Base-by-base conservation (phyloP, 1,284 basidiomycete species). In the Omphalotus olearius region DNA sequence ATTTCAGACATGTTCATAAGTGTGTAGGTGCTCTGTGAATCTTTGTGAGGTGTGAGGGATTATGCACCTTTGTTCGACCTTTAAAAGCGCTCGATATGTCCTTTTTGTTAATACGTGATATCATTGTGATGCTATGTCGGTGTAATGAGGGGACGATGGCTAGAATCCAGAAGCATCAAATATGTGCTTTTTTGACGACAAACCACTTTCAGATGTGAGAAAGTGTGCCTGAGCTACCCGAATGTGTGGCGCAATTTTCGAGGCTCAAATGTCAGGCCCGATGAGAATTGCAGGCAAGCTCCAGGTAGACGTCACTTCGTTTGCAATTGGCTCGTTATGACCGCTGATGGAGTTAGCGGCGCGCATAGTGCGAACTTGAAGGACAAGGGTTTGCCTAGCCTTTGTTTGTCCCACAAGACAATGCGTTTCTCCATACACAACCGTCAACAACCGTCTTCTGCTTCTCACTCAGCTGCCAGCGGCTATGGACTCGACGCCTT, bases 401-500 rank as follows among this genome's bases (percentile, higher is more conserved):
- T 13, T 9, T 33, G 30, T 33, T 33, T 33, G 30, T 33, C 2
- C 7, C 30, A 9, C 30, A 33, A 33, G 30, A 33, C 30, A 33
- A 33, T 33, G 13, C 9, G 13, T 9, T 33, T 33, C 30, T 9
- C 30, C 30, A 33, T 33, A 33, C 30, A 33, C 30, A 33, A 13
- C 30, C 7, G 30, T 4, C 30, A 33, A 33, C 30, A 33, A 33
- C 30, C 30, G 9, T 7, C 9, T 33, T 33, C 9, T 33, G 5
- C 13, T 9, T 33, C 30, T 33, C 30, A n/a, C 30, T 33, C 25
- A 45, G 5, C 41, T 25, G 16, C 23, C 23, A 16, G 14, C 16
- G 13, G 43, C 56, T 48, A 88, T 89, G 85, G 86, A 87, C 62
- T 77, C 74, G 59, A 80, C 85, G 10, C 85, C 87, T 1, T 80